phyloP scores from a whole-genome alignment of 768 basidiomycete species.

The Lentinula sp. region DNA sequence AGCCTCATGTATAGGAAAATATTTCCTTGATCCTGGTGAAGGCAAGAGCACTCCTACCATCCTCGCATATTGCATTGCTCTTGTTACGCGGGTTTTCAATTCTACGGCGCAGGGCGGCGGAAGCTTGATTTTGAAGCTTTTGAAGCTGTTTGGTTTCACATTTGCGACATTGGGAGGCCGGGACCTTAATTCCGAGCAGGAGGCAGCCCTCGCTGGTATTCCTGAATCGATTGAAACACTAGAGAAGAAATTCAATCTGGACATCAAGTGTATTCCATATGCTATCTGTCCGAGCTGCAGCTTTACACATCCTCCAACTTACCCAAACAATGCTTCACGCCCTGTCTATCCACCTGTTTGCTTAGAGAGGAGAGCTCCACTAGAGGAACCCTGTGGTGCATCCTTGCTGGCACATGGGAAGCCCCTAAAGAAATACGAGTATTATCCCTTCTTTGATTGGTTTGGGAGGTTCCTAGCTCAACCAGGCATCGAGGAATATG shows the following conservation, averaged over 20 bases:
- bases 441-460: conserved; percentile 7
- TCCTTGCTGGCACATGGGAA: neutral
- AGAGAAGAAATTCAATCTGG: conserved; percentile 2
- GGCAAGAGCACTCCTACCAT: neutral
- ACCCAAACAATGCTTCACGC: neutral
- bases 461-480: conserved; percentile 2
- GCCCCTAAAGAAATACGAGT: conserved; percentile 3
- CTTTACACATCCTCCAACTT: neutral
- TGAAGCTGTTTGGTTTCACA: neutral
- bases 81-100: neutral
- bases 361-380: neutral
- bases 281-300: conserved; percentile 1
- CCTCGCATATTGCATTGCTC: neutral
- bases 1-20: neutral
- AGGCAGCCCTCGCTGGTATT: neutral
- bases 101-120: neutral
- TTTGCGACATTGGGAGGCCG: neutral
- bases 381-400: neutral
- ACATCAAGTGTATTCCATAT: neutral
- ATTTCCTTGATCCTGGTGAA: neutral
- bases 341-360: conserved; percentile 2
- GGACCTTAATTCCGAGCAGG: neutral
- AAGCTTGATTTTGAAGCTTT: neutral
- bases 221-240: neutral
- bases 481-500: neutral